A percentile compares a stretch with the other conserved stretches of the same genome.
phyloP scores from a whole-genome alignment of 495 filamentous ascomycete genomes.

The Podospora pseudoanserina region DNA sequence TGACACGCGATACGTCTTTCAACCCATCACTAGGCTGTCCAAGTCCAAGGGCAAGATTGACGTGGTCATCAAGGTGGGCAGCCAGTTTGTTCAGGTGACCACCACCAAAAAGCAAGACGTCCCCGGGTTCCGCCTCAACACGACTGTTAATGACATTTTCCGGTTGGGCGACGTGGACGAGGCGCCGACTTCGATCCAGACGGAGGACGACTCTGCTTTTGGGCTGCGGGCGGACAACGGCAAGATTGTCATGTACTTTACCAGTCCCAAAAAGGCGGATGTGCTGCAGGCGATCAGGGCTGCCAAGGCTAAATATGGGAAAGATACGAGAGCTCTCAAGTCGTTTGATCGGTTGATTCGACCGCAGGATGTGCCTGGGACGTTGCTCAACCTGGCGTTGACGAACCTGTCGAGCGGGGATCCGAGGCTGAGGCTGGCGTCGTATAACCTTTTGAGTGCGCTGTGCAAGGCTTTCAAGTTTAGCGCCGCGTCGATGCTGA shows the following conservation, averaged over 20 bases:
- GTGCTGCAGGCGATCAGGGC: constrained; percentile 57
- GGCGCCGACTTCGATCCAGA: constrained; percentile 56
- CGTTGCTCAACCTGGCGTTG: constrained; percentile 60
- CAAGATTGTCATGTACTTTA: constrained; percentile 65
- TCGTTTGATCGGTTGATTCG: constrained; percentile 57
- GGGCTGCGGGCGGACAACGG: constrained; percentile 62
- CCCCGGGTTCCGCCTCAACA: constrained; percentile 53
- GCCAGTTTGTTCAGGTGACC: constrained; percentile 64
- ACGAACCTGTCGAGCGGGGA: constrained; percentile 60
- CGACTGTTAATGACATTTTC: constrained; percentile 65
- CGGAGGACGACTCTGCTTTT: constrained; percentile 64
- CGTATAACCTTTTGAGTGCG: constrained; percentile 61
- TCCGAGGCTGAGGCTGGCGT: constrained; percentile 53
- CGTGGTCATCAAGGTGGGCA: constrained; percentile 61
- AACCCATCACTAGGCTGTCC: constrained; percentile 59
- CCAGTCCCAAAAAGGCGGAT: constrained; percentile 56
- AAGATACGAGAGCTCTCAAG: constrained; percentile 54
- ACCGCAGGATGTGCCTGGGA: constrained; percentile 65
- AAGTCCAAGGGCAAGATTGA: constrained; percentile 65
- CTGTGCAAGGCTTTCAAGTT: constrained; percentile 64
- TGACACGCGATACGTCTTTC: constrained; percentile 60
- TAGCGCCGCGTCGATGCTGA: constrained; percentile 53
- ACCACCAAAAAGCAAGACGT: constrained; percentile 64
- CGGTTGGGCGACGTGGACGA: constrained; percentile 61
- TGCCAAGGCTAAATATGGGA: constrained; percentile 57